phyloP scores from a whole-genome alignment of 345 rosid species.

The Cochlearia excelsa region DNA sequence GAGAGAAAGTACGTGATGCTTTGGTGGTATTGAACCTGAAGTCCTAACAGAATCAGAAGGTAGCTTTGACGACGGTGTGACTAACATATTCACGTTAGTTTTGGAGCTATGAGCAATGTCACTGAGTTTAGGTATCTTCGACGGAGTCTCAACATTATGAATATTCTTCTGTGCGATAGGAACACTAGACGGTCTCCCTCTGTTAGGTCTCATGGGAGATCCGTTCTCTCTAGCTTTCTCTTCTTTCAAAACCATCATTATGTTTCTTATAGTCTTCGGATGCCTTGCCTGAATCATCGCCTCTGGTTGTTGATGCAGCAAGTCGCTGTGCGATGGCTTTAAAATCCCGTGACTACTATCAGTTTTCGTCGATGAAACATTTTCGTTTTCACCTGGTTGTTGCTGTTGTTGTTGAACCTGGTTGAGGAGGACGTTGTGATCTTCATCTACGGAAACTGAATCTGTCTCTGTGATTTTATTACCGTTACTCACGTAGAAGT shows the following conservation, averaged over 20 bases:
- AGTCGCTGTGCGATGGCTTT: constrained; percentile 44
- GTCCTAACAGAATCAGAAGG: constrained; percentile 49
- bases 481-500: constrained; percentile 54
- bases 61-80: constrained; percentile 44
- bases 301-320: constrained; percentile 37
- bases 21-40: constrained; percentile 53
- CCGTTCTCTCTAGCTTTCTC: constrained; percentile 81
- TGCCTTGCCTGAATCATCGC: constrained; percentile 52
- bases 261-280: constrained; percentile 75
- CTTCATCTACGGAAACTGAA: constrained; percentile 57
- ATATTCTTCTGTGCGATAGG: constrained; percentile 43
- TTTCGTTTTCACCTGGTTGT: constrained; percentile 46
- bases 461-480: constrained; percentile 54
- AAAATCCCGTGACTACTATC: constrained; percentile 47
- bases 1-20: constrained; percentile 61
- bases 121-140: constrained; percentile 63
- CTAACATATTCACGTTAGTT: constrained; percentile 45
- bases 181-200: constrained; percentile 46
- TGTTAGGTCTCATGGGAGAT: constrained; percentile 75
- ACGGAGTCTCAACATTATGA: constrained; percentile 47
- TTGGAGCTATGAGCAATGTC: constrained; percentile 49
- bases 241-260: constrained; percentile 93
- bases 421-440: constrained; percentile 42
- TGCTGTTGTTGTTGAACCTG: constrained; percentile 34
- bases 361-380: constrained; percentile 42